Percentiles rank a stretch among this genome's conserved stretches.
These are phyloP conservation scores for Myxozyma melibiosi DNA, from an alignment of 805 yeast species.

Conservation along the genomic window DNA sequence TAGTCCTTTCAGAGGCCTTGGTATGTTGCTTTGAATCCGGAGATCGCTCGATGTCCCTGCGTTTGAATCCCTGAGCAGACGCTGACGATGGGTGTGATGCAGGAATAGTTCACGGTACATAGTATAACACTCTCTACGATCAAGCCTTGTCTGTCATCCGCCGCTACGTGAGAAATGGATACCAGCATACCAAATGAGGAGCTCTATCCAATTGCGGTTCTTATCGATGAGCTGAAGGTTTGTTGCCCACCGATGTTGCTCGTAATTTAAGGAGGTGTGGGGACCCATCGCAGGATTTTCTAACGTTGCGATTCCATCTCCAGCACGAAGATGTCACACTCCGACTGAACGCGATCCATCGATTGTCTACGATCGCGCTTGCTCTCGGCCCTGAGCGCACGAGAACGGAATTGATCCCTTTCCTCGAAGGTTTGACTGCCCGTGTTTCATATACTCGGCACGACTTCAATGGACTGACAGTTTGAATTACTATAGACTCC, in stretches of 20 bases:
- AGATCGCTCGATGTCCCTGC: too few species aligned
- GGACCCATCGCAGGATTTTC: neutral
- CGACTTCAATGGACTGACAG: too few species aligned
- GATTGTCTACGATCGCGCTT: constrained; percentile 88
- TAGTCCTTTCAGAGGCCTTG: too few species aligned
- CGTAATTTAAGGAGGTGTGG: neutral
- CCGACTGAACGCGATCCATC: constrained; percentile 91
- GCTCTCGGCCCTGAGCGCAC: constrained; percentile 96
- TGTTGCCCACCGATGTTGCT: constrained; percentile 3
- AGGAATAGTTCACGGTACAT: neutral
- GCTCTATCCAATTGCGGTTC: constrained; percentile 89
- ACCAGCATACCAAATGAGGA: constrained; percentile 47
- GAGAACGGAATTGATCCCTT: constrained; percentile 84
- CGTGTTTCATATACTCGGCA: too few species aligned
- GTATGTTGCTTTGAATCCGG: too few species aligned
- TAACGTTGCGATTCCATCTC: neutral
- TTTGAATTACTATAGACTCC: constrained; percentile 29
- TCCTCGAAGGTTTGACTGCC: constrained; percentile 61
- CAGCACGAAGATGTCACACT: constrained; percentile 91
- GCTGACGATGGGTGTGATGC: neutral
- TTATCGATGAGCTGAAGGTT: constrained; percentile 89
- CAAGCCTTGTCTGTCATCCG: neutral
- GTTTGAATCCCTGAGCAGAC: too few species aligned
- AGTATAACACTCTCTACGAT: neutral
- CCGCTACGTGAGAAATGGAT: constrained; percentile 1